Evolutionary conservation across 202 grass and related monocot genomes (phyloP), one percentile per base, ranked within the genome.

Genomic region (Setaria viridis): DNA sequence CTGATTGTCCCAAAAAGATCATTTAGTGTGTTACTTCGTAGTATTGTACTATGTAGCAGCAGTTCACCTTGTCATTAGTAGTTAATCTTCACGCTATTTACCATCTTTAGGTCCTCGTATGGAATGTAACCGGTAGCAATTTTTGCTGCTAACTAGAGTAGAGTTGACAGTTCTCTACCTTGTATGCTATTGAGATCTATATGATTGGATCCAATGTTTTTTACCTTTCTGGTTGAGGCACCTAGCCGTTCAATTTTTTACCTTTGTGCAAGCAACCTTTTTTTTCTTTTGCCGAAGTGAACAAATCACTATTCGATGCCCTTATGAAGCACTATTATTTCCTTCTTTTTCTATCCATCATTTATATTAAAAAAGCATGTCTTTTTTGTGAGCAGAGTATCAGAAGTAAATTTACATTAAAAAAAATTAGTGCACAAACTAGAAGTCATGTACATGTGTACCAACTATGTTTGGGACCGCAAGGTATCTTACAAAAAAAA

Each of bases 131-230:
- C 13, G 33, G 72, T 50, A 82, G 72, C 64, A 58, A 20, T 46
- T 71, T 11, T 68, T 17, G 46, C 64, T 85, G 82, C 77, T 85
- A 80, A 19, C 59, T 56, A 86, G 60, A 68, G 76, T 53, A 67
- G 41, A 51, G 25, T 29, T 62, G n/a, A 30, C 13, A 37, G 75
- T 70, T 25, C 10, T 29, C 54, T 49, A 19, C 9, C 1, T 16
- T 71, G 66, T 79, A 79, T 64, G 29, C 30, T 78, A 47, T 33
- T 59, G 13, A 39, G 68, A 62, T 85, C 41, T 79, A 49, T 68
- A 29, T 62, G 16, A 35, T 29, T 78, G 29, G 73, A 39, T 13
- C 12, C 10, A 41, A 79, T 62, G 8, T 12, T 29, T 37, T 14
- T 17, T 50, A 69, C 11, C 20, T 69, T 78, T n/a, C 25, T 47